phyloP scores from a whole-genome alignment of 2,329 filamentous ascomycete genomes.

The Beauveria caledonica region DNA sequence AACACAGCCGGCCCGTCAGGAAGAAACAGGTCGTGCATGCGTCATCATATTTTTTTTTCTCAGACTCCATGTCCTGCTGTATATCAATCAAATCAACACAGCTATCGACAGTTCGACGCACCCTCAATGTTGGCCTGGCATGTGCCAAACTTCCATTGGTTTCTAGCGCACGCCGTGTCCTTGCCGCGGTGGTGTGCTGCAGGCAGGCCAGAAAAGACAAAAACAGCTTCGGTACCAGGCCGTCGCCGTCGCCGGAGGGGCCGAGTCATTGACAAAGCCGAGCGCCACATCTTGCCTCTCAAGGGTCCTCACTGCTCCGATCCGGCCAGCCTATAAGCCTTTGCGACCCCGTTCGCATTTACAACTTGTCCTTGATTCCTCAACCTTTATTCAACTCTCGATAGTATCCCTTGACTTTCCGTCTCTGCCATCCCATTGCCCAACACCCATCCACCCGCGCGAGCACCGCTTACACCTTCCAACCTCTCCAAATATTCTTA shows the following conservation, averaged over 20 bases:
- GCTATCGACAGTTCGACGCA: not conserved
- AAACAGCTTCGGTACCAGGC: not conserved
- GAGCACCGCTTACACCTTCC: not conserved
- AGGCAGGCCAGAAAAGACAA: not conserved
- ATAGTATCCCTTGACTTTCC: not conserved
- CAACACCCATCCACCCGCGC: not conserved
- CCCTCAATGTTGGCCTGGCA: not conserved
- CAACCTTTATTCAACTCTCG: not conserved
- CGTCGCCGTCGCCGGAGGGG: constrained; percentile 6
- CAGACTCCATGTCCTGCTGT: not conserved
- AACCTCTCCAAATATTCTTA: not conserved
- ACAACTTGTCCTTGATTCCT: not conserved
- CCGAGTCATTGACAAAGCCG: constrained; percentile 10
- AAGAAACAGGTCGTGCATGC: too few relatives aligned
- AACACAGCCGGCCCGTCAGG: too few relatives aligned
- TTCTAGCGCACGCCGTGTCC: not conserved
- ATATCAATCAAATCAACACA: not conserved
- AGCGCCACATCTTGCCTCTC: not conserved
- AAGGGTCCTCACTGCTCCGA: not conserved
- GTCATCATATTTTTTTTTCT: too few relatives aligned
- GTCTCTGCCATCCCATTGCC: not conserved
- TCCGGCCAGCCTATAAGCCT: not conserved
- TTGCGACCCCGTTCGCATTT: not conserved
- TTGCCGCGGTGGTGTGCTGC: too few relatives aligned
- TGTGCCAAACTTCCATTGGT: constrained; percentile 3